Percentiles rank a stretch among this genome's conserved stretches.
Evolutionary conservation across 345 rosid genomes (phyloP).

Genomic region (Brassica napus): Da-Ae NC_063450.1:46686001-46686500

Average conservation of each 20-base stretch:
- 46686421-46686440: neutral
- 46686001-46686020: slow-evolving; percentile 90
- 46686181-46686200: slow-evolving; percentile 88
- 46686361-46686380: slow-evolving; percentile 9
- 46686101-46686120: neutral
- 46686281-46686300: slow-evolving; percentile 48
- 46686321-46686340: slow-evolving; percentile 23
- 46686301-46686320: slow-evolving; percentile 4
- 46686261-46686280: slow-evolving; percentile 55
- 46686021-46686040: slow-evolving; percentile 78
- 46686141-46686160: neutral
- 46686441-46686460: neutral
- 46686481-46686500: too few relatives aligned
- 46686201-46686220: slow-evolving; percentile 87
- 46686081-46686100: neutral
- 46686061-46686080: neutral
- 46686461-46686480: neutral
- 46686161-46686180: neutral
- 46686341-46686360: neutral
- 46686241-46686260: slow-evolving; percentile 79
- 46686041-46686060: slow-evolving; percentile 21
- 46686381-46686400: slow-evolving; percentile 23
- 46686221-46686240: slow-evolving; percentile 73
- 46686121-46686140: neutral
- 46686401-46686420: slow-evolving; percentile 39